Evolutionary conservation across 1,284 basidiomycete species (phyloP), one percentile per base, ranked within the genome.

Genomic region (Heterobasidion irregulare): DNA sequence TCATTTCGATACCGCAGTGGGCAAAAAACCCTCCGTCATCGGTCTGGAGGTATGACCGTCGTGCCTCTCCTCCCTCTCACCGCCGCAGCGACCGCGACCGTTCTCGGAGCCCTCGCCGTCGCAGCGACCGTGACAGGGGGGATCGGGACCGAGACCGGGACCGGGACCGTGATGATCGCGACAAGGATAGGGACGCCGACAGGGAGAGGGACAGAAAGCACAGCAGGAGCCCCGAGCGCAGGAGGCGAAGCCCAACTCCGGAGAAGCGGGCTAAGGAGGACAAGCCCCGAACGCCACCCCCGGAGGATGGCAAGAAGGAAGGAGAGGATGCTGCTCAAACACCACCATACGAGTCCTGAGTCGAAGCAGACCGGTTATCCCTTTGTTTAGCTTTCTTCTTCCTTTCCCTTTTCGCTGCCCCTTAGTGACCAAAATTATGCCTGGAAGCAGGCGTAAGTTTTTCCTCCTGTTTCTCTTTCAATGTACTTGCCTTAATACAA

Each of bases 11-110:
- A 26, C 26, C 26, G 1, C 63, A 94, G 88, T 94, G 92, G 92
- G 92, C 92, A 55, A 93, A 93, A 70, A 90, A 89, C 63, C 91
- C 92, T 48, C 91, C 91, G 5, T 92, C 89, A 46, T 83, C 89
- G 10, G 85, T 90, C 34, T 94, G 91, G 91, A 85, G 91, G 58
- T 86, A 85, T 62, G 89, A 92, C 55, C 73, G 83, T 59, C 79
- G 79, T 56, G 73, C 77, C 44, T 75, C 80, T 16, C 77, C 78
- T 58, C 77, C 77, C 33, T 75, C 75, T 57, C 78, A 47, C 10
- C 53, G 53, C 36, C 36, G 52, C 19, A 13, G 73, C 52, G 63
- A 70, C 59, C 66, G 71, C 52, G 69, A 69, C 16, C 67, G 72
- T 53, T 72, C 72, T 57, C 72, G 71, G 50, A 70, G 71, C 61